A percentile compares a stretch with the other conserved stretches of the same genome.
Evolutionary conservation across 306 rosid genomes (phyloP).

Genomic region (Macrotyloma uniflorum): DNA sequence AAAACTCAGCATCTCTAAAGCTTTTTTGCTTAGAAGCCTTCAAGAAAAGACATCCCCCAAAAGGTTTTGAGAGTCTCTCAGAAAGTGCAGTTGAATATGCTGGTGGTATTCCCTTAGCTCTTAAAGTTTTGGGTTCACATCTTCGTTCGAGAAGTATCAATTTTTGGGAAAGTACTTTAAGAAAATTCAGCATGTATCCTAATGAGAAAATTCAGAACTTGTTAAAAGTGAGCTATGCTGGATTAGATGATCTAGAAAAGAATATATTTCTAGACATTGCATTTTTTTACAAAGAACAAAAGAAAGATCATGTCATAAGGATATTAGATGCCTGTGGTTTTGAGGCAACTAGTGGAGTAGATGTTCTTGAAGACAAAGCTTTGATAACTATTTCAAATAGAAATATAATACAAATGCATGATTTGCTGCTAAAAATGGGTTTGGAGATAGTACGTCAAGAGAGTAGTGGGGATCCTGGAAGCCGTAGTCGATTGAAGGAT

Average conservation of each 20-base stretch:
- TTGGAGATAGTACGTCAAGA: conserved; percentile 14
- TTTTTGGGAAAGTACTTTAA: neutral
- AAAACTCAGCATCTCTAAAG: neutral
- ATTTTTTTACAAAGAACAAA: conserved; percentile 24
- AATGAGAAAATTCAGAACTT: neutral
- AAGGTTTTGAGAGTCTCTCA: neutral
- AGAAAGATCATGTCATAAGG: neutral
- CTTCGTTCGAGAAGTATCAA: neutral
- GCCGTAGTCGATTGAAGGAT: conserved; percentile 20
- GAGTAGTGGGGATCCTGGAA: neutral
- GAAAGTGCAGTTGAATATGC: conserved; percentile 9
- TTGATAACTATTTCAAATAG: conserved; percentile 15
- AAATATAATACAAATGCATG: conserved; percentile 43
- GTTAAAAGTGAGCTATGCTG: conserved; percentile 14
- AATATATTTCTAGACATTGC: conserved; percentile 37
- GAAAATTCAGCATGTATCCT: neutral
- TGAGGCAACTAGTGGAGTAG: conserved; percentile 3
- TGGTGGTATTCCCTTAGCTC: conserved; percentile 28
- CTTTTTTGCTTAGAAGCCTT: conserved; percentile 35
- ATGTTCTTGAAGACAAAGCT: conserved; percentile 30
- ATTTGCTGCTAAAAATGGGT: conserved; percentile 38
- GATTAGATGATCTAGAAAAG: neutral
- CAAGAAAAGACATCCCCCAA: neutral
- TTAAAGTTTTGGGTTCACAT: conserved; percentile 37
- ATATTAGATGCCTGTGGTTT: conserved; percentile 37